Percentiles rank a stretch among this genome's conserved stretches.
Evolutionary conservation across 768 basidiomycete species (phyloP).

Genomic region (Polyporus arcularius): DNA sequence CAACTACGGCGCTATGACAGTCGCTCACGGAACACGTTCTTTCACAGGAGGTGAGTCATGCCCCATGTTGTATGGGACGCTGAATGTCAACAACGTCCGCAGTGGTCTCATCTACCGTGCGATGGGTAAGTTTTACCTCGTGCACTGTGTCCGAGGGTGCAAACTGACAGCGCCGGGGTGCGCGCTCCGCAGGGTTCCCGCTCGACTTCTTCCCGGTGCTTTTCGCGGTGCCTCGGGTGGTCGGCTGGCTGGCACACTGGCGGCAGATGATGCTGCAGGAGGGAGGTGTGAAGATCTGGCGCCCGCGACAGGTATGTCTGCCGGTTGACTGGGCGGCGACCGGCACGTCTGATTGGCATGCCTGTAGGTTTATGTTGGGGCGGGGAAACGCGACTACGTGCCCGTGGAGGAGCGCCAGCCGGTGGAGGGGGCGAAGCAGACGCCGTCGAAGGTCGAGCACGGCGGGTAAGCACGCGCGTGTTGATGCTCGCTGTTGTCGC

Average conservation of each 20-base stretch:
- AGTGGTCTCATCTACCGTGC: conserved; percentile 90
- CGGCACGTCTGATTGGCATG: neutral
- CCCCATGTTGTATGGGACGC: neutral
- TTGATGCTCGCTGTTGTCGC: conserved; percentile 9
- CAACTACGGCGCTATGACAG: neutral
- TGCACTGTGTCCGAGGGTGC: conserved; percentile 3
- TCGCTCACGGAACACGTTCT: conserved; percentile 6
- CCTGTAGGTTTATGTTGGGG: conserved; percentile 74
- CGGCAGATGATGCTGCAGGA: conserved; percentile 93
- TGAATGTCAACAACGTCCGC: conserved; percentile 11
- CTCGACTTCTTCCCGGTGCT: conserved; percentile 93
- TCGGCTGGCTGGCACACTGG: conserved; percentile 95
- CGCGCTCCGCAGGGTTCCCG: conserved; percentile 67
- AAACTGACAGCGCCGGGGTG: neutral
- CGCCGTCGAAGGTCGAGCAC: conserved; percentile 65
- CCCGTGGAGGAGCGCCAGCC: conserved; percentile 58
- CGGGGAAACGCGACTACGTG: conserved; percentile 73
- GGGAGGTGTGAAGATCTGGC: conserved; percentile 92
- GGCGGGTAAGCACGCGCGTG: conserved; percentile 62
- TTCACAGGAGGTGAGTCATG: conserved; percentile 50
- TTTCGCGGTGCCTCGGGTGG: conserved; percentile 89
- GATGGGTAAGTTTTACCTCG: conserved; percentile 60
- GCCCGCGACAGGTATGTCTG: conserved; percentile 67
- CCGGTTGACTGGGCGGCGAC: neutral
- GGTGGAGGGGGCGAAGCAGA: conserved; percentile 56